phyloP scores from a whole-genome alignment of 2,329 filamentous ascomycete genomes.

The Bertia moriformis region DNA sequence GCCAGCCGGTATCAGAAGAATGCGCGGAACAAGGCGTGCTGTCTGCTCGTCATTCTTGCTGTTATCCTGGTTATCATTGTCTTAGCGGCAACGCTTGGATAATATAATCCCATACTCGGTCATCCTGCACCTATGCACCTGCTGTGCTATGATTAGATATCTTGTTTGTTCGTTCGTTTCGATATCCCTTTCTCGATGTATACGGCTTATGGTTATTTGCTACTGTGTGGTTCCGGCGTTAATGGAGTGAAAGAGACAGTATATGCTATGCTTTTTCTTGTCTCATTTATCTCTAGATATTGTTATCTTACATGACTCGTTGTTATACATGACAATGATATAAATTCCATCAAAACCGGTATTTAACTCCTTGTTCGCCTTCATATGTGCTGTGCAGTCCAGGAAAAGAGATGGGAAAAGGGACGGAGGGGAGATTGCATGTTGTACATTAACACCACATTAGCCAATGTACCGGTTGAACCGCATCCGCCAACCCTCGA shows the following conservation, averaged over 20 bases:
- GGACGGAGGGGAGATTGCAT: too few relatives aligned
- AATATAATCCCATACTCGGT: too few relatives aligned
- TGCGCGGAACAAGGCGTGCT: constrained; percentile 86
- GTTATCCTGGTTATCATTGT: constrained; percentile 83
- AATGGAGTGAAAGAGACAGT: too few relatives aligned
- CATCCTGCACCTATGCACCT: too few relatives aligned
- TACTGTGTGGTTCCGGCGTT: too few relatives aligned
- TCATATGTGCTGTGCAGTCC: too few relatives aligned
- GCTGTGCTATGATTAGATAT: neutral
- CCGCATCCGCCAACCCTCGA: neutral
- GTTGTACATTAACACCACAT: too few relatives aligned
- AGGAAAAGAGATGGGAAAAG: too few relatives aligned
- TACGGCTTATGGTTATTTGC: too few relatives aligned
- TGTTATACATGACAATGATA: neutral
- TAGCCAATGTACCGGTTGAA: neutral
- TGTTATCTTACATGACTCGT: neutral
- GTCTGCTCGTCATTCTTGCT: constrained; percentile 72
- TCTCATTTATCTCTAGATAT: neutral
- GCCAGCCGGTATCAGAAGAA: constrained; percentile 90
- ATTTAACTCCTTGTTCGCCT: neutral
- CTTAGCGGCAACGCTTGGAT: constrained; percentile 70
- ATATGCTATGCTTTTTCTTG: too few relatives aligned
- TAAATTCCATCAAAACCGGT: neutral
- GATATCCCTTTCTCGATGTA: neutral
- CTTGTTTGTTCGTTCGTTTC: neutral